These are phyloP conservation scores for Tuber borchii DNA, from an alignment of 495 filamentous ascomycete species.

Conservation along the genomic window DNA sequence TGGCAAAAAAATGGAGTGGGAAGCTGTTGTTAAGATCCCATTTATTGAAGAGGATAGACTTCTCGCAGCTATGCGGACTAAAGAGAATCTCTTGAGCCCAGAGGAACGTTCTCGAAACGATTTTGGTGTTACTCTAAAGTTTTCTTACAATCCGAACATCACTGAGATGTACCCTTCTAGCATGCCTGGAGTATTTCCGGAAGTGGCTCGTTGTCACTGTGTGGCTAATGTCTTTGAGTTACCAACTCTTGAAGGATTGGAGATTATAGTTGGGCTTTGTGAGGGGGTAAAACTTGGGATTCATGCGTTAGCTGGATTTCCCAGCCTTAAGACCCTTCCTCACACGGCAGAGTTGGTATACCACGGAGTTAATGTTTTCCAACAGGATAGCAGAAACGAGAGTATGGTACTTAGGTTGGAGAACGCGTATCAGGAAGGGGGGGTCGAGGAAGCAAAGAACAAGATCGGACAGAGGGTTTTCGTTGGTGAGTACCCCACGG, in stretches of 20 bases:
- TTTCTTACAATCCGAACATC: constrained; percentile 69
- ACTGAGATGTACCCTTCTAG: constrained; percentile 80
- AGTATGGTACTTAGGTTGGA: constrained; percentile 86
- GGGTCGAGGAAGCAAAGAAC: constrained; percentile 61
- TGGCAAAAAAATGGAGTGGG: constrained; percentile 99
- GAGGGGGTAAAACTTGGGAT: constrained; percentile 78
- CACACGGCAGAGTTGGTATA: constrained; percentile 73
- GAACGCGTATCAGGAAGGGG: constrained; percentile 61
- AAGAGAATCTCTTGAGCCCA: constrained; percentile 65
- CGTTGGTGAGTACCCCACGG: constrained; percentile 51
- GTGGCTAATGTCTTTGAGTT: constrained; percentile 93
- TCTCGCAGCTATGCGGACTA: constrained; percentile 74
- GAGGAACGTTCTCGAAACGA: constrained; percentile 76
- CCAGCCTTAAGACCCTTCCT: constrained; percentile 74
- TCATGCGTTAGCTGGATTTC: constrained; percentile 83
- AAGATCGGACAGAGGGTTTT: constrained; percentile 80
- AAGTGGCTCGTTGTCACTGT: constrained; percentile 78
- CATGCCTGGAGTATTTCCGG: constrained; percentile 82
- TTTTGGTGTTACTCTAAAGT: constrained; percentile 88
- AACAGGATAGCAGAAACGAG: constrained; percentile 92
- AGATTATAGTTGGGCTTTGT: constrained; percentile 76
- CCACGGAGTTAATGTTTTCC: constrained; percentile 93
- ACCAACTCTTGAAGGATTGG: constrained; percentile 82
- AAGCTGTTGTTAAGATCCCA: constrained; percentile 96
- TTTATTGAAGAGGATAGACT: constrained; percentile 92